These are phyloP conservation scores for Cercospora citrullina DNA, from an alignment of 2,329 filamentous ascomycete genomes.

Conservation along the genomic window DNA sequence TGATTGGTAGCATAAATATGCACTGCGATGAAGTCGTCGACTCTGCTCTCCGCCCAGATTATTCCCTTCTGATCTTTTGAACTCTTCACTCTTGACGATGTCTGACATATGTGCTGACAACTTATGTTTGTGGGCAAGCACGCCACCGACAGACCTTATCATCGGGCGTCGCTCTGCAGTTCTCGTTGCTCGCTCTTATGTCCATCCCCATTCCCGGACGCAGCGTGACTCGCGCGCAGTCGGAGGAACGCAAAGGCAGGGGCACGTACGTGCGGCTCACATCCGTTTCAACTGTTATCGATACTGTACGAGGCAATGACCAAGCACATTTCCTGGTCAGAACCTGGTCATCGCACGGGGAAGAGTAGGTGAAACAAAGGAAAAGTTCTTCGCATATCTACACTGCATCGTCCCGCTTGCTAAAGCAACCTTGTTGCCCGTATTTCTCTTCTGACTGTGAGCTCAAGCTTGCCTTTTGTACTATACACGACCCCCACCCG, in stretches of 20 bases:
- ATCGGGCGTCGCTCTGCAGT: background rate
- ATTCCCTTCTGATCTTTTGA: background rate
- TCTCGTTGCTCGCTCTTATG: background rate
- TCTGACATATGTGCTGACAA: background rate
- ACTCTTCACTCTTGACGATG: background rate
- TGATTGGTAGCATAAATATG: background rate
- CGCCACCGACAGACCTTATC: background rate
- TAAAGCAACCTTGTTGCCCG: conserved; percentile 18
- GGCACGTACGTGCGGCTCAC: background rate
- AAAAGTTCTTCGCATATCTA: conserved; percentile 36
- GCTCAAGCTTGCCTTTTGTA: conserved; percentile 36
- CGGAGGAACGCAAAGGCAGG: background rate
- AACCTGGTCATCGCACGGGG: background rate
- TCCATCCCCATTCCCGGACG: background rate
- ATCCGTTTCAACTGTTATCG: background rate
- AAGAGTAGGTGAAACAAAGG: conserved; percentile 26
- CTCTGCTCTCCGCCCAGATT: background rate
- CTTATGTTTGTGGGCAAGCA: background rate
- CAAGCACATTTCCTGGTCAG: background rate
- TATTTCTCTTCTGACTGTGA: conserved; percentile 24
- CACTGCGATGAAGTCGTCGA: background rate
- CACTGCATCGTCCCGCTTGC: conserved; percentile 27
- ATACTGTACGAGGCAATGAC: background rate
- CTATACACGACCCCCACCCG: conserved; percentile 34
- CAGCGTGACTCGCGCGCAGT: background rate